A percentile compares a stretch with the other conserved stretches of the same genome.
phyloP scores from a whole-genome alignment of 2,329 filamentous ascomycete genomes.

The Penicillium hesseltinei region DNA sequence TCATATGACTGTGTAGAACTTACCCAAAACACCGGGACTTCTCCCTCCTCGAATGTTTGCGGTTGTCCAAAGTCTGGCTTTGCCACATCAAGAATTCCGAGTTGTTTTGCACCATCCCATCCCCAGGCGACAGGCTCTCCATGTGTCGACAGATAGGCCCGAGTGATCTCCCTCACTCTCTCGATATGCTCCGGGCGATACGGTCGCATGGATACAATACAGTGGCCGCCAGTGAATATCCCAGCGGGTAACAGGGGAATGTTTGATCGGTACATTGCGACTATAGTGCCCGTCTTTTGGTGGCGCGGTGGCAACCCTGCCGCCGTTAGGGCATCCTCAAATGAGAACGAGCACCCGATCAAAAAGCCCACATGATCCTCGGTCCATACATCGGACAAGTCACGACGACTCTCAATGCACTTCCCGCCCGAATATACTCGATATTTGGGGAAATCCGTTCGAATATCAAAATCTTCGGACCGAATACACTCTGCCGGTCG shows the following conservation, averaged over 20 bases:
- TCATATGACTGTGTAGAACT: background rate
- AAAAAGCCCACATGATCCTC: slow-evolving; percentile 61
- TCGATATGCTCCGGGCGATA: slow-evolving; percentile 54
- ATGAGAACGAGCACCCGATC: slow-evolving; percentile 64
- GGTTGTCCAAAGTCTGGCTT: slow-evolving; percentile 58
- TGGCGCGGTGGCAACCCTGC: slow-evolving; percentile 56
- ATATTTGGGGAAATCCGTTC: slow-evolving; percentile 58
- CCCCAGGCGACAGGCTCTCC: slow-evolving; percentile 66
- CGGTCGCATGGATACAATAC: slow-evolving; percentile 64
- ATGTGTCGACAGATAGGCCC: slow-evolving; percentile 57
- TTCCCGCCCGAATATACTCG: slow-evolving; percentile 56
- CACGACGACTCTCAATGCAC: slow-evolving; percentile 38
- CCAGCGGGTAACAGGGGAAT: slow-evolving; percentile 58
- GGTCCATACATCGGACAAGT: slow-evolving; percentile 56
- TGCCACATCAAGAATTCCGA: slow-evolving; percentile 57
- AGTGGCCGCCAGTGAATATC: slow-evolving; percentile 55
- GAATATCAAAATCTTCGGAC: slow-evolving; percentile 51
- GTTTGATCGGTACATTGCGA: slow-evolving; percentile 62
- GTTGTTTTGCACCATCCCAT: slow-evolving; percentile 53
- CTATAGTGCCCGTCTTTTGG: slow-evolving; percentile 48
- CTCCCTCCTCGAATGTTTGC: slow-evolving; percentile 41
- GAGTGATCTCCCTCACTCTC: slow-evolving; percentile 55
- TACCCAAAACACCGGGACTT: slow-evolving; percentile 36
- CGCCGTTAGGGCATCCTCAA: slow-evolving; percentile 56
- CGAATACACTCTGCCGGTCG: slow-evolving; percentile 24